phyloP scores from a whole-genome alignment of 2,329 filamentous ascomycete genomes.

The Basipetospora chlamydospora region DNA sequence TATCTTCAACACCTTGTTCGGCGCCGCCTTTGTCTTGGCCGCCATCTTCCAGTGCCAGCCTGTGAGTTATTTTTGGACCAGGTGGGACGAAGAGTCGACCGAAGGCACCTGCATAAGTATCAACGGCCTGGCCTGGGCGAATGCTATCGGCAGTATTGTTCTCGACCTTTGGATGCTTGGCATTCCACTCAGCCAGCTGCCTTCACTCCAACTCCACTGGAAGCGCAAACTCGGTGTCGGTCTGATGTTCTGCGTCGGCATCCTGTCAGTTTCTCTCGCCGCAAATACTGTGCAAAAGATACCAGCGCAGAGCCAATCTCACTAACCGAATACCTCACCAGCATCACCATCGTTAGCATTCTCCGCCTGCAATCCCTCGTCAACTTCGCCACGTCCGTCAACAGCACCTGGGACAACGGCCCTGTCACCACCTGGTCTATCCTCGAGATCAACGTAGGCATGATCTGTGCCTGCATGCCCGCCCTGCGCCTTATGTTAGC shows the following conservation, averaged over 20 bases:
- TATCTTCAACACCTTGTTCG: constrained; percentile 22
- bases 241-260: constrained; percentile 35
- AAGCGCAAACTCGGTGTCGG: constrained; percentile 33
- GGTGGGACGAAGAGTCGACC: constrained; percentile 33
- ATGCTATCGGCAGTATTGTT: constrained; percentile 36
- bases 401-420: constrained; percentile 14
- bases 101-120: constrained; percentile 32
- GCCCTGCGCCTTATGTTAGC: constrained; percentile 13
- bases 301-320: no score
- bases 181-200: constrained; percentile 31
- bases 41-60: constrained; percentile 37
- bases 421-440: constrained; percentile 15
- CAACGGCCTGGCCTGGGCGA: constrained; percentile 33
- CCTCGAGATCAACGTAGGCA: constrained; percentile 16
- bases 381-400: constrained; percentile 11
- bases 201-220: constrained; percentile 25
- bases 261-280: constrained; percentile 22
- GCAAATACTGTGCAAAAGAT: no score
- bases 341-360: constrained; percentile 13
- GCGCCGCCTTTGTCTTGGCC: constrained; percentile 25
- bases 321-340: no score
- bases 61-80: constrained; percentile 35
- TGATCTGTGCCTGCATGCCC: constrained; percentile 17
- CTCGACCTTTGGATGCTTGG: constrained; percentile 37
- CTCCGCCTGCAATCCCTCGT: constrained; percentile 11